phyloP scores from a whole-genome alignment of 1,284 basidiomycete genomes.

The Ustilago shanxiensis region DNA sequence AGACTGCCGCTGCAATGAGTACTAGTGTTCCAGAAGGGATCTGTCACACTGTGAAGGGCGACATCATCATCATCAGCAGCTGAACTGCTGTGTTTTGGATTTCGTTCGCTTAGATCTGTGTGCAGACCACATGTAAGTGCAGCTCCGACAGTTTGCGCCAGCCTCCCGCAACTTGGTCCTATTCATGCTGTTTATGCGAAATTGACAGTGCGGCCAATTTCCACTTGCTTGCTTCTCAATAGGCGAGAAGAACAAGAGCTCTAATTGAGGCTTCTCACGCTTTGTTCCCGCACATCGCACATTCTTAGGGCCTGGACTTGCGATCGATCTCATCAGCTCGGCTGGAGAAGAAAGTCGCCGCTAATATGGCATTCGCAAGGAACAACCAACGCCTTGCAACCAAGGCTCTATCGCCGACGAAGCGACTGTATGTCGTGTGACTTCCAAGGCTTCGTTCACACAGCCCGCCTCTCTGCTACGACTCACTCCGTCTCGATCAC shows the following conservation, averaged over 20 bases:
- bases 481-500: not conserved
- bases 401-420: not conserved
- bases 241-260: not conserved
- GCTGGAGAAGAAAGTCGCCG: not conserved
- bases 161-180: conserved; percentile 1
- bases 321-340: too few relatives aligned
- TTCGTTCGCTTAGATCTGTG: conserved; percentile 6
- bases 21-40: not conserved
- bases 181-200: not conserved
- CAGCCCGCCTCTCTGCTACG: not conserved
- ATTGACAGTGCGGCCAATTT: not conserved
- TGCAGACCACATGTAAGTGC: not conserved
- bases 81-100: too few relatives aligned
- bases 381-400: not conserved
- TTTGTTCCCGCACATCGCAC: not conserved
- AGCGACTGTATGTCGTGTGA: conserved; percentile 9
- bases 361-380: not conserved
- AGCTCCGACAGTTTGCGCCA: conserved; percentile 6
- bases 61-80: not conserved
- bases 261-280: not conserved
- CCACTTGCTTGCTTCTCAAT: not conserved
- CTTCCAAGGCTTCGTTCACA: not conserved
- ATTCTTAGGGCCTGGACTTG: not conserved
- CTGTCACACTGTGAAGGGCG: too few relatives aligned
- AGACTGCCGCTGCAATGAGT: not conserved